Conservation (phyloP, 768 basidiomycete species). For the Tephrocybe sp. region DNA sequence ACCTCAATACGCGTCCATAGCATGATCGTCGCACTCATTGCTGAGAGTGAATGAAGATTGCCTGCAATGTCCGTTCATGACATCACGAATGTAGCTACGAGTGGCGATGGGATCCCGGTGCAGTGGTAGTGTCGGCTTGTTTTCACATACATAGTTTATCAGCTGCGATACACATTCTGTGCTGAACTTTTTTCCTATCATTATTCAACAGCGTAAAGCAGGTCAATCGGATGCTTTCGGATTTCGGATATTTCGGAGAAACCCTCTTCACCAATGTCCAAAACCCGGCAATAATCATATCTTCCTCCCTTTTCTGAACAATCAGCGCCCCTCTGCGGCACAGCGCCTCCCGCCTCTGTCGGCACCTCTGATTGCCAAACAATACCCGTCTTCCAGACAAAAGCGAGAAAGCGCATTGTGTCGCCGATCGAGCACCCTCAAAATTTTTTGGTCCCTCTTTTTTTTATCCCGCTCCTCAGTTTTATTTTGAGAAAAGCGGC, state of each 20-base stretch:
- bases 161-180: slow-evolving; percentile 2
- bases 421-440: slow-evolving; percentile 1
- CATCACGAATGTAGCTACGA: slow-evolving; percentile 3
- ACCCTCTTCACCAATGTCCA: not conserved
- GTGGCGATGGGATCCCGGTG: slow-evolving; percentile 7
- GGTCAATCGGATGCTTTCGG: slow-evolving; percentile 16
- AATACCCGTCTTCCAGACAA: not conserved
- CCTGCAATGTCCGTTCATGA: not conserved
- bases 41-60: slow-evolving; percentile 58
- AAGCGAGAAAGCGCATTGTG: not conserved
- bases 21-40: slow-evolving; percentile 86
- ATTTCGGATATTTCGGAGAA: not conserved
- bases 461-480: not conserved
- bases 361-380: not conserved
- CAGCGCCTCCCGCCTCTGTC: not conserved
- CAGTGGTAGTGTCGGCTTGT: not conserved
- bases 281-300: too few relatives aligned
- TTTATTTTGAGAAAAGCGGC: not conserved
- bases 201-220: slow-evolving; percentile 15
- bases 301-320: too few relatives aligned
- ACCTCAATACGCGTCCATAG: slow-evolving; percentile 32
- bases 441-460: not conserved
- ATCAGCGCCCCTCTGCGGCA: not conserved
- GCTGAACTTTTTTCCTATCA: slow-evolving; percentile 1
- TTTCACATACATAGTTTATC: slow-evolving; percentile 5